A percentile compares a stretch with the other conserved stretches of the same genome.
phyloP scores from a whole-genome alignment of 257 asterid genomes.

The Nicotiana tomentosiformis region DNA sequence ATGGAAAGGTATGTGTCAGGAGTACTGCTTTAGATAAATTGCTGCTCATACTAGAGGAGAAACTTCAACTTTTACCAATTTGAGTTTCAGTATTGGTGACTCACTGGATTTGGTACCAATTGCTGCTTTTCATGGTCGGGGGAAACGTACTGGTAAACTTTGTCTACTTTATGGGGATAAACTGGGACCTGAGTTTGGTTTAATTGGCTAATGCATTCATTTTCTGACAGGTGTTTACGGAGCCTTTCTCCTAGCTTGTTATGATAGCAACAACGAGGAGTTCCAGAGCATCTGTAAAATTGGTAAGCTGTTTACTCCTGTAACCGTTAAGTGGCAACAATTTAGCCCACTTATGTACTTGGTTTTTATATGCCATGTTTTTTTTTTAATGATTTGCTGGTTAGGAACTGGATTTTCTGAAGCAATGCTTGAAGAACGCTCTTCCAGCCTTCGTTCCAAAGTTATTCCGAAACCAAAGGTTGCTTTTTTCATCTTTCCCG shows the following conservation, averaged over 20 bases:
- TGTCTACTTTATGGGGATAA: background rate
- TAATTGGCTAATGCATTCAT: constrained; percentile 6
- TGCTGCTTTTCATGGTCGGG: constrained; percentile 93
- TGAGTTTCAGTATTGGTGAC: constrained; percentile 73
- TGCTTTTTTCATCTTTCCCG: constrained; percentile 8
- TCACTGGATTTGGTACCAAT: constrained; percentile 97
- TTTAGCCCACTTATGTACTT: background rate
- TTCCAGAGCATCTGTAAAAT: constrained; percentile 95
- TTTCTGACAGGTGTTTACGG: constrained; percentile 72
- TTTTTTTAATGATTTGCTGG: constrained; percentile 11
- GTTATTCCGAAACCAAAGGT: constrained; percentile 86
- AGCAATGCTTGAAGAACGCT: constrained; percentile 80
- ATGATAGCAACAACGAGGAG: constrained; percentile 80
- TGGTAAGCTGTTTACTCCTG: constrained; percentile 44
- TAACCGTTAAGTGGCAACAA: constrained; percentile 12
- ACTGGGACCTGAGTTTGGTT: background rate
- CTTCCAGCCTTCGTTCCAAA: constrained; percentile 76
- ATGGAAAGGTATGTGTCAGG: constrained; percentile 61
- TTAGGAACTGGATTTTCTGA: constrained; percentile 96
- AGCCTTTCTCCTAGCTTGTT: constrained; percentile 95
- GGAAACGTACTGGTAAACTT: constrained; percentile 80
- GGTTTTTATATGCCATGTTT: background rate
- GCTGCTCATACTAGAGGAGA: background rate
- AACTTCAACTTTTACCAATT: background rate
- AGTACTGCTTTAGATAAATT: constrained; percentile 6